Percentiles rank a stretch among this genome's conserved stretches.
phyloP scores from a whole-genome alignment of 2,329 filamentous ascomycete genomes.

The Monascus ruber region DNA sequence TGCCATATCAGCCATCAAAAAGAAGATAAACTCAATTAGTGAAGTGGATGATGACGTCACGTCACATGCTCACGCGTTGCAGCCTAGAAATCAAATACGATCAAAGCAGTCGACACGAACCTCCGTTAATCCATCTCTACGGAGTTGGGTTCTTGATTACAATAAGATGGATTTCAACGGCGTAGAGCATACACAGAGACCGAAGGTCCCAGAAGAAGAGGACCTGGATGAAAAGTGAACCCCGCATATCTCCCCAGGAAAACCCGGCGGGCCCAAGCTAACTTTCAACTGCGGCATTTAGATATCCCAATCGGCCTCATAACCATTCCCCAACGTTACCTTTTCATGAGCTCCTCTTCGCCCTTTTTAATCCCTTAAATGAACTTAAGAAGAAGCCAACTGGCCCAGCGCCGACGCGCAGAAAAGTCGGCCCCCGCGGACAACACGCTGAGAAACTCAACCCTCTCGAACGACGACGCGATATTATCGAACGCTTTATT shows the following conservation, averaged over 20 bases:
- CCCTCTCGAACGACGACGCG: conserved; percentile 65
- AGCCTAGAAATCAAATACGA: conserved; percentile 10
- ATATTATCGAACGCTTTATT: conserved; percentile 80
- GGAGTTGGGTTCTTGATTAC: neutral
- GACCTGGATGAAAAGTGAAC: conserved; percentile 22
- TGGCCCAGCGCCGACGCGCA: conserved; percentile 42
- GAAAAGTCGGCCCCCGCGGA: conserved; percentile 51
- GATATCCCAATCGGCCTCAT: conserved; percentile 69
- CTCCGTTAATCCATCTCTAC: neutral
- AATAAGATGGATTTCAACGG: conserved; percentile 20
- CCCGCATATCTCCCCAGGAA: neutral
- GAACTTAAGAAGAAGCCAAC: conserved; percentile 65
- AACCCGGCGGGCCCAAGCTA: conserved; percentile 2
- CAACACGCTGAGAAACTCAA: conserved; percentile 39
- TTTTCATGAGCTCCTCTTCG: conserved; percentile 67
- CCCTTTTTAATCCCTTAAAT: conserved; percentile 68
- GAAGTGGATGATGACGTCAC: conserved; percentile 7
- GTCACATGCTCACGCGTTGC: conserved; percentile 13
- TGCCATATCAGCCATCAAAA: too few species aligned
- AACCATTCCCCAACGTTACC: conserved; percentile 70
- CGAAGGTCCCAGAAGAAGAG: conserved; percentile 7
- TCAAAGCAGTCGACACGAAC: too few species aligned
- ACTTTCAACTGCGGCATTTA: conserved; percentile 31
- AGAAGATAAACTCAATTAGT: too few species aligned
- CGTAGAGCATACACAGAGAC: neutral